phyloP scores from a whole-genome alignment of 2,329 filamentous ascomycete species.

The Penicillium verrucosum region DNA sequence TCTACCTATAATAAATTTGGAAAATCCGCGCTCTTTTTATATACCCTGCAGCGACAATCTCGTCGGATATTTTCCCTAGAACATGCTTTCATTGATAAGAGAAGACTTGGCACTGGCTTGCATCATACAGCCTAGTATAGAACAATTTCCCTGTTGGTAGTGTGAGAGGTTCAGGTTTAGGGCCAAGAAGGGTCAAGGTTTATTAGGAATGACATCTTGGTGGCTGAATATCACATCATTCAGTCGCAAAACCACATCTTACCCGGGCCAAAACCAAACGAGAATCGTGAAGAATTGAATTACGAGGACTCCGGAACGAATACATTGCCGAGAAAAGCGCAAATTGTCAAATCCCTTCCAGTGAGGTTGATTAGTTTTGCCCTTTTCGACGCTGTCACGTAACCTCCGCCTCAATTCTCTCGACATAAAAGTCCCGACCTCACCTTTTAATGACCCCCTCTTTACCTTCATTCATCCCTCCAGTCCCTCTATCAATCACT shows the following conservation, averaged over 20 bases:
- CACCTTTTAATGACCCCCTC: too few relatives aligned
- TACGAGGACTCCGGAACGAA: too few relatives aligned
- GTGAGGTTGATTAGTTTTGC: not conserved
- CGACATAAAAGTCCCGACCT: too few relatives aligned
- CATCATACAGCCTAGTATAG: conserved; percentile 11
- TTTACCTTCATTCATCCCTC: too few relatives aligned
- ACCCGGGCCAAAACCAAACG: too few relatives aligned
- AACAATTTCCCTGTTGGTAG: not conserved
- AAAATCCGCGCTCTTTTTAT: not conserved
- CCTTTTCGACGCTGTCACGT: too few relatives aligned
- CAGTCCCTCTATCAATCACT: too few relatives aligned
- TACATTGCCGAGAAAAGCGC: not conserved
- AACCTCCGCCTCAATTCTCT: too few relatives aligned
- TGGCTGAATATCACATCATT: conserved; percentile 7
- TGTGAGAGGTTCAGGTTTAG: not conserved
- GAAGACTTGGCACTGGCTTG: not conserved
- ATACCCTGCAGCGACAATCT: not conserved
- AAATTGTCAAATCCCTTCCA: not conserved
- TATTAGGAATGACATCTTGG: conserved; percentile 7
- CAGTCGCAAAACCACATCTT: not conserved
- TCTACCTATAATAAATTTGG: not conserved
- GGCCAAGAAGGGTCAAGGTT: not conserved
- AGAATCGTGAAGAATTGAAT: not conserved
- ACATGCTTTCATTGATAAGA: not conserved
- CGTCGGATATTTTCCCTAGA: not conserved